A percentile compares a stretch with the other conserved stretches of the same genome.
Conservation (phyloP, 768 basidiomycete genomes). For the Cyclocybe cylindracea region DNA sequence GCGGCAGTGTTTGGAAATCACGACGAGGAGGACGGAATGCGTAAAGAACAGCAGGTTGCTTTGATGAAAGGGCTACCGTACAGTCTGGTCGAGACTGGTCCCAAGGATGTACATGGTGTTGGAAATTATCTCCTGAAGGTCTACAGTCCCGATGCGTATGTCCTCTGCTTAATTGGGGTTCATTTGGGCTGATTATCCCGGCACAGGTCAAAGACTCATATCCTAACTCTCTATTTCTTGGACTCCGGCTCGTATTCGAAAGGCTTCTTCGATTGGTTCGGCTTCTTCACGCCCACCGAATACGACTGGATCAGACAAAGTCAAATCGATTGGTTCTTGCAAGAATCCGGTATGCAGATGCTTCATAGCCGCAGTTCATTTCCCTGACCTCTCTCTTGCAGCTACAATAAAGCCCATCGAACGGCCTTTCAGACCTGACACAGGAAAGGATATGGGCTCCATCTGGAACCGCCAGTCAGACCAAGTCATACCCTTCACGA, state of each 20-base stretch:
- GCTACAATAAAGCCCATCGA: constrained; percentile 71
- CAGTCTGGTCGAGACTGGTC: constrained; percentile 79
- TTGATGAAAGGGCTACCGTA: constrained; percentile 83
- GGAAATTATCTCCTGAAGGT: constrained; percentile 93
- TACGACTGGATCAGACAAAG: constrained; percentile 85
- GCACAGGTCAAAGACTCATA: constrained; percentile 76
- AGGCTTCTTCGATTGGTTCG: constrained; percentile 61
- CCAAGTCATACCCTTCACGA: constrained; percentile 55
- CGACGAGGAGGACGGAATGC: constrained; percentile 72
- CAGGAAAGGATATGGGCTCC: constrained; percentile 64
- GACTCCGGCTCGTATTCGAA: constrained; percentile 82
- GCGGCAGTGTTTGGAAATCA: constrained; percentile 94
- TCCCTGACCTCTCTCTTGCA: constrained; percentile 14
- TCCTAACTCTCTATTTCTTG: constrained; percentile 90
- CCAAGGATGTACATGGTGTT: constrained; percentile 82
- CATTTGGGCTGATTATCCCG: background rate
- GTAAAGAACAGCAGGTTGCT: constrained; percentile 64
- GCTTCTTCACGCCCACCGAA: constrained; percentile 64
- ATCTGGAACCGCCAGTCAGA: constrained; percentile 64
- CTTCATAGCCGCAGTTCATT: background rate
- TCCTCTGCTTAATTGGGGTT: constrained; percentile 13
- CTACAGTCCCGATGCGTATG: constrained; percentile 80
- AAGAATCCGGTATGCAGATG: constrained; percentile 60
- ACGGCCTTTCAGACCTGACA: constrained; percentile 83
- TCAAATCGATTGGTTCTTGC: constrained; percentile 91